Evolutionary conservation across 768 basidiomycete genomes (phyloP).

Genomic region (Hypsizygus marmoreus): DNA sequence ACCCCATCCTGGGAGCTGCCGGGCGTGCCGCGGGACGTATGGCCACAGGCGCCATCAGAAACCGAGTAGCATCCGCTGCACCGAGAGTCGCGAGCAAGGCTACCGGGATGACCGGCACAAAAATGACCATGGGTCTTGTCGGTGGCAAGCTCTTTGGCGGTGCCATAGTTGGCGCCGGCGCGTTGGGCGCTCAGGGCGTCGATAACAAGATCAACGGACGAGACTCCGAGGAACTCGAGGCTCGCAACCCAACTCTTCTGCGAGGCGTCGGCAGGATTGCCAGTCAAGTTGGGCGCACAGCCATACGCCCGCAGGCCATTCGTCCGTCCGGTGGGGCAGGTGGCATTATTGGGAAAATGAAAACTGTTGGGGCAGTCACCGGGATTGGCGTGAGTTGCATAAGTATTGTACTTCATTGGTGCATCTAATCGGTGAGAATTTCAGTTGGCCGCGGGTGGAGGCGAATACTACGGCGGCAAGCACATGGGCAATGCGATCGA

Average conservation of each 20-base stretch:
- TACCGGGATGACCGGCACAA: not conserved
- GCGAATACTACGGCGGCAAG: not conserved
- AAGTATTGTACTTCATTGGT: too few relatives aligned
- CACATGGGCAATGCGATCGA: slow-evolving; percentile 1
- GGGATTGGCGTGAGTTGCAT: too few relatives aligned
- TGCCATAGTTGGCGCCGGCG: not conserved
- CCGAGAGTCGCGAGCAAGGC: too few relatives aligned
- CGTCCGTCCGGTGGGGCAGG: not conserved
- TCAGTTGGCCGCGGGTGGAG: not conserved
- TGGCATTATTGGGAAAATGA: not conserved
- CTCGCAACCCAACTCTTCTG: not conserved
- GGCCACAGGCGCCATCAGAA: too few relatives aligned
- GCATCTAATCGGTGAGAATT: too few relatives aligned
- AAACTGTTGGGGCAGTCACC: too few relatives aligned
- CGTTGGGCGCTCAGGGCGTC: not conserved
- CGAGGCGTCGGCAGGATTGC: too few relatives aligned
- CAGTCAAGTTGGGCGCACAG: not conserved
- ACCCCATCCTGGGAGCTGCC: too few relatives aligned
- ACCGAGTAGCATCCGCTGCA: too few relatives aligned
- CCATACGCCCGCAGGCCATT: not conserved
- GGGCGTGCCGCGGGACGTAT: too few relatives aligned
- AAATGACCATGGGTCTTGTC: not conserved
- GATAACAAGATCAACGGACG: not conserved
- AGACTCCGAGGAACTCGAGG: not conserved
- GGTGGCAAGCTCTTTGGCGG: not conserved